Percentiles rank a stretch among this genome's conserved stretches.
phyloP scores from a whole-genome alignment of 495 filamentous ascomycete genomes.

The Xanthoparmelia taractica region DNA sequence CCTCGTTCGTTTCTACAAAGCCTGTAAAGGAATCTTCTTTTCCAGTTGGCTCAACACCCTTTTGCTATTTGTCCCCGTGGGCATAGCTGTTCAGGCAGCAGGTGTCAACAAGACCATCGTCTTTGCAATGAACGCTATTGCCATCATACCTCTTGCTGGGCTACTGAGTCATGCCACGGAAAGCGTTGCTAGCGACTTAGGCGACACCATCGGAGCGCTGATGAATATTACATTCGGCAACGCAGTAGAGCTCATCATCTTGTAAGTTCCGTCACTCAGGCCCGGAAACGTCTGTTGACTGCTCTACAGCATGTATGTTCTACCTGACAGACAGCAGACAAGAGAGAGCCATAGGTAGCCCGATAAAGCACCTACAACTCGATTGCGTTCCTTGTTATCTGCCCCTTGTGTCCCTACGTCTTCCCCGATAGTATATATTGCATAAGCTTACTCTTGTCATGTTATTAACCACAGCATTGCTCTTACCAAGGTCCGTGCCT shows the following conservation, averaged over 20 bases:
- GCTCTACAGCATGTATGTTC: slow-evolving; percentile 36
- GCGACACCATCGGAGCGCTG: slow-evolving; percentile 72
- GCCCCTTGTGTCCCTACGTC: slow-evolving; percentile 20
- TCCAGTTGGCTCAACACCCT: slow-evolving; percentile 73
- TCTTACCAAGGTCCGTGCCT: slow-evolving; percentile 46
- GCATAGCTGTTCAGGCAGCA: slow-evolving; percentile 49
- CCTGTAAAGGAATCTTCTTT: slow-evolving; percentile 48
- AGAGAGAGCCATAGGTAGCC: slow-evolving; percentile 36
- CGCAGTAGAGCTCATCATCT: slow-evolving; percentile 84
- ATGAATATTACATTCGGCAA: slow-evolving; percentile 87
- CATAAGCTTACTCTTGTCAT: slow-evolving; percentile 32
- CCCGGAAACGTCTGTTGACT: slow-evolving; percentile 23
- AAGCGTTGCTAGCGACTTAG: slow-evolving; percentile 65
- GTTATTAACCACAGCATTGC: slow-evolving; percentile 49
- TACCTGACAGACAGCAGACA: slow-evolving; percentile 31
- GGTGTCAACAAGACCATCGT: slow-evolving; percentile 43
- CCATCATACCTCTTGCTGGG: slow-evolving; percentile 77
- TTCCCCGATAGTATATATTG: slow-evolving; percentile 21
- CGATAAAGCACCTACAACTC: slow-evolving; percentile 37
- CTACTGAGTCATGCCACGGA: slow-evolving; percentile 76
- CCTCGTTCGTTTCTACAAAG: slow-evolving; percentile 41
- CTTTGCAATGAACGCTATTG: slow-evolving; percentile 76
- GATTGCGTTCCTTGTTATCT: slow-evolving; percentile 33
- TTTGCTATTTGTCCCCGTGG: slow-evolving; percentile 71
- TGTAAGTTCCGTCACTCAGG: slow-evolving; percentile 39